Conservation (phyloP, 768 basidiomycete genomes). For the Lentinula lateritia region DNA sequence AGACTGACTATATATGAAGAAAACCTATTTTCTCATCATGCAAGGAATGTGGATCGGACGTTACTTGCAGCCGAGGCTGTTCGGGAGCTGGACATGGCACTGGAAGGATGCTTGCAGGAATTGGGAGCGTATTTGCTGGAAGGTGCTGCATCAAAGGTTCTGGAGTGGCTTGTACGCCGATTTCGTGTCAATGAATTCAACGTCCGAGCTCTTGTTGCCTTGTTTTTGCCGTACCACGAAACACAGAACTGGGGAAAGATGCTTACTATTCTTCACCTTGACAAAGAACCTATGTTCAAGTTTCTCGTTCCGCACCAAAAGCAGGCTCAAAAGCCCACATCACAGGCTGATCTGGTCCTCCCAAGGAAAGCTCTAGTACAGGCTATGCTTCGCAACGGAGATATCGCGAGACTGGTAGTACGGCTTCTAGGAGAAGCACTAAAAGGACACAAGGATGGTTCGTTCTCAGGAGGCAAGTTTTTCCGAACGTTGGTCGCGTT, state of each 20-base stretch:
- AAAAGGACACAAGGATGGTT: conserved; percentile 29
- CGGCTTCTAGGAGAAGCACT: conserved; percentile 57
- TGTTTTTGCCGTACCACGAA: conserved; percentile 94
- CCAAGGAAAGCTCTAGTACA: conserved; percentile 67
- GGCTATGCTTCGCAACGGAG: conserved; percentile 67
- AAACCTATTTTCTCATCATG: conserved; percentile 72
- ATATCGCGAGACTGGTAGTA: conserved; percentile 68
- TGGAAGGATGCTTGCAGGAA: conserved; percentile 59
- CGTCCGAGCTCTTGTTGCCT: conserved; percentile 62
- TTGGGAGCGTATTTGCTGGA: conserved; percentile 83
- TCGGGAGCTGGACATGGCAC: conserved; percentile 51
- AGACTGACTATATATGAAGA: conserved; percentile 50
- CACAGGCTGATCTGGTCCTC: conserved; percentile 72
- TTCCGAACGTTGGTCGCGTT: conserved; percentile 79
- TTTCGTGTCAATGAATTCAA: conserved; percentile 96
- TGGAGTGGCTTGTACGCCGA: conserved; percentile 93
- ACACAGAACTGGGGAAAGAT: conserved; percentile 93
- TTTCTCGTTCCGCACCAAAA: conserved; percentile 38
- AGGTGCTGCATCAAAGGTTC: conserved; percentile 69
- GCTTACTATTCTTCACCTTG: conserved; percentile 78
- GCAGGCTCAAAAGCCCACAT: conserved; percentile 43
- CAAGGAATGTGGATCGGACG: conserved; percentile 74
- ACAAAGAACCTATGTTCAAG: conserved; percentile 50
- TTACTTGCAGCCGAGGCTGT: conserved; percentile 60
- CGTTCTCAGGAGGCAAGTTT: conserved; percentile 6